These are phyloP conservation scores for Tricholoma sp. DNA, from an alignment of 768 basidiomycete genomes.

Conservation along the genomic window DNA sequence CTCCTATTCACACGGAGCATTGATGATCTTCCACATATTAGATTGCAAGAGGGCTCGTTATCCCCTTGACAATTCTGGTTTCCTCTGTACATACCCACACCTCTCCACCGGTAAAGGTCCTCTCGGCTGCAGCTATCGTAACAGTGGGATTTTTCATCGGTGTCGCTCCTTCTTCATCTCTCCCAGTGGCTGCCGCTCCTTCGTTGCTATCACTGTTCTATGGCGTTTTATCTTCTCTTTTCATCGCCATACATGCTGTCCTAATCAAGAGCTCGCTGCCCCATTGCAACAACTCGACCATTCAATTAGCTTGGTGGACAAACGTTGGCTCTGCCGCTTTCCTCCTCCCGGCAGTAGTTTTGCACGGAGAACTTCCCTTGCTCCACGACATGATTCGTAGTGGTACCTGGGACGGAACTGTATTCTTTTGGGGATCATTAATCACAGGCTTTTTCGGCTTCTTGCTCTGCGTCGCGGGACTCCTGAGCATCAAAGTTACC, in stretches of 20 bases:
- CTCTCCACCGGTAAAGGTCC: slow-evolving; percentile 47
- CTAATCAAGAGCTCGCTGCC: slow-evolving; percentile 69
- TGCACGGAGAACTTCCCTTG: slow-evolving; percentile 47
- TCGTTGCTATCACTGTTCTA: slow-evolving; percentile 60
- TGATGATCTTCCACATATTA: slow-evolving; percentile 20
- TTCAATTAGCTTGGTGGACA: slow-evolving; percentile 76
- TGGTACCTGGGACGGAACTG: slow-evolving; percentile 41
- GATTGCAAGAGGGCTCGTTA: slow-evolving; percentile 81
- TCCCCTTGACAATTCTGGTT: slow-evolving; percentile 77
- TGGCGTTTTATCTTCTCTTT: slow-evolving; percentile 66
- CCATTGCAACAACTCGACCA: slow-evolving; percentile 64
- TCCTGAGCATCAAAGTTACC: slow-evolving; percentile 78
- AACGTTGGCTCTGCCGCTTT: slow-evolving; percentile 65
- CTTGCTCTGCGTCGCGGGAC: slow-evolving; percentile 71
- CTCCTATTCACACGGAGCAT: neutral
- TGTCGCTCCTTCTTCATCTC: slow-evolving; percentile 48
- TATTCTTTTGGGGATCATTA: slow-evolving; percentile 60
- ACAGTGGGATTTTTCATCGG: slow-evolving; percentile 77
- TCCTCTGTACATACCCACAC: slow-evolving; percentile 56
- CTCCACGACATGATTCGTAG: slow-evolving; percentile 34
- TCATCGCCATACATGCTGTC: slow-evolving; percentile 73
- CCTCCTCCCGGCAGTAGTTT: slow-evolving; percentile 56
- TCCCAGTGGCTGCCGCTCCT: slow-evolving; percentile 39
- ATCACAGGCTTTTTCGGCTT: slow-evolving; percentile 80
- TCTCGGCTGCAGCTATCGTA: slow-evolving; percentile 58